These are phyloP conservation scores for Arxiozyma slooffiae DNA, from an alignment of 1,139 yeast genomes.

Conservation along the genomic window DNA sequence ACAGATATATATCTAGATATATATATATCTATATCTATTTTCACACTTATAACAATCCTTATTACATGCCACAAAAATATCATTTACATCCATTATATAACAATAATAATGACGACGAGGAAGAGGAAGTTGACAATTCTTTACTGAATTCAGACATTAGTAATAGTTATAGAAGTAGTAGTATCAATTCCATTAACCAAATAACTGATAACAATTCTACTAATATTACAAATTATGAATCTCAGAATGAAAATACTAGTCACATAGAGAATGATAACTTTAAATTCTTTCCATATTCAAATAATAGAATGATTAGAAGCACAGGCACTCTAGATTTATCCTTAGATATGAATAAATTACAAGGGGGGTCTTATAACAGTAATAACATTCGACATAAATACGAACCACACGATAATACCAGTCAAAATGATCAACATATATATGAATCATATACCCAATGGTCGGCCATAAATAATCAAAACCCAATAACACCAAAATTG, in stretches of 20 bases:
- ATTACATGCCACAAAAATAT: not conserved
- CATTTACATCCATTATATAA: not conserved
- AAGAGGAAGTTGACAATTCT: not conserved
- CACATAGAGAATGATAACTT: slow-evolving; percentile 13
- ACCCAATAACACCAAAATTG: slow-evolving; percentile 12
- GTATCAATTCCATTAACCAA: not conserved
- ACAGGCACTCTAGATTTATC: slow-evolving; percentile 27
- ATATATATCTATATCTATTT: no score
- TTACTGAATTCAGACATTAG: not conserved
- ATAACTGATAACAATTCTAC: not conserved
- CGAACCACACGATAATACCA: slow-evolving; percentile 5
- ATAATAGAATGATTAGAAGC: slow-evolving; percentile 26
- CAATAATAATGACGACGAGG: not conserved
- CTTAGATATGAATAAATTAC: slow-evolving; percentile 11
- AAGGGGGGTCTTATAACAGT: not conserved
- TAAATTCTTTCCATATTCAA: slow-evolving; percentile 24
- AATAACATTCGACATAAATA: not conserved
- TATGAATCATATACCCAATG: slow-evolving; percentile 16
- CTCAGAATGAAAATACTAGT: not conserved
- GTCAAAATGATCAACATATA: slow-evolving; percentile 12
- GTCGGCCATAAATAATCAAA: slow-evolving; percentile 20
- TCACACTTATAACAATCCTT: not conserved
- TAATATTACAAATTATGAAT: not conserved
- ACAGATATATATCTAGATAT: no score
- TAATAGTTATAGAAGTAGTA: not conserved